Percentiles rank a stretch among this genome's conserved stretches.
Evolutionary conservation across 2,329 filamentous ascomycete genomes (phyloP).

Genomic region (Colletotrichum cereale): DNA sequence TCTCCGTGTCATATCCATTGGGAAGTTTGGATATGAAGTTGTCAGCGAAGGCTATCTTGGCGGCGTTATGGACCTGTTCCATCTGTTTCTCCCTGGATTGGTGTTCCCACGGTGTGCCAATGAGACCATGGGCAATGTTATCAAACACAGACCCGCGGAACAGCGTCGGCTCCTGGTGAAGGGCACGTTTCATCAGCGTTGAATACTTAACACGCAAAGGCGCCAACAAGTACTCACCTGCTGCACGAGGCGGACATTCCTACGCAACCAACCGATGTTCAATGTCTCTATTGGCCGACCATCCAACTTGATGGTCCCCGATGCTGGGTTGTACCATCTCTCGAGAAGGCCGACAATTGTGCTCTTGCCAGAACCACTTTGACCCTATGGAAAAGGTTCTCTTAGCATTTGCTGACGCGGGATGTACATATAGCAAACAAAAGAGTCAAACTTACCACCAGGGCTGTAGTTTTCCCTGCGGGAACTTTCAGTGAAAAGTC

Average conservation of each 20-base stretch:
- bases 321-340: slow-evolving; percentile 66
- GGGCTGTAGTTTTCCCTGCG: slow-evolving; percentile 74
- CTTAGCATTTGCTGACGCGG: neutral
- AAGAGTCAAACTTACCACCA: slow-evolving; percentile 52
- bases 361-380: slow-evolving; percentile 77
- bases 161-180: slow-evolving; percentile 42
- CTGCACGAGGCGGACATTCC: slow-evolving; percentile 48
- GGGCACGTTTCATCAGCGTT: neutral
- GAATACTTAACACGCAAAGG: neutral
- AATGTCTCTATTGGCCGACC: slow-evolving; percentile 44
- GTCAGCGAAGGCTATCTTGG: slow-evolving; percentile 43
- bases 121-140: slow-evolving; percentile 44
- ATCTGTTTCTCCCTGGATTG: slow-evolving; percentile 16
- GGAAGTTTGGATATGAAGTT: slow-evolving; percentile 44
- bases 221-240: neutral
- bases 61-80: slow-evolving; percentile 39
- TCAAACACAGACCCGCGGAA: slow-evolving; percentile 44
- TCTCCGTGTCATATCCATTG: slow-evolving; percentile 43
- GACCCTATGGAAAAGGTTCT: slow-evolving; percentile 53
- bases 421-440: neutral
- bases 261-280: slow-evolving; percentile 48
- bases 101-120: slow-evolving; percentile 34
- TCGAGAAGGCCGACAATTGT: slow-evolving; percentile 76
- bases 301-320: slow-evolving; percentile 47
- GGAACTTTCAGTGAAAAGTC: slow-evolving; percentile 71